phyloP scores from a whole-genome alignment of 305 asterid species.

The Fraxinus baroniana region DNA sequence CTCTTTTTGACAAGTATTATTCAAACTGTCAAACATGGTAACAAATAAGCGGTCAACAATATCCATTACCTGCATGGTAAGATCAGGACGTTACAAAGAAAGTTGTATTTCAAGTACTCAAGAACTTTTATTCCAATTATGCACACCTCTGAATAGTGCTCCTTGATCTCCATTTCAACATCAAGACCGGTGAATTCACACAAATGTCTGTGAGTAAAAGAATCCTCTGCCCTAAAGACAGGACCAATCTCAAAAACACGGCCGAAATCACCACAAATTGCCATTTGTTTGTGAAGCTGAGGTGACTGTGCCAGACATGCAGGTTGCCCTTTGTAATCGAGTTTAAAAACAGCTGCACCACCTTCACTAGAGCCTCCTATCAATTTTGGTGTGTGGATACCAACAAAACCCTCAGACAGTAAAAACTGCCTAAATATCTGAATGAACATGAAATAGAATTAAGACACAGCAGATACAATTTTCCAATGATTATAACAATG shows the following conservation, averaged over 20 bases:
- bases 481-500: neutral
- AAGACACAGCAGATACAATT: neutral
- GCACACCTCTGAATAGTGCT: constrained; percentile 43
- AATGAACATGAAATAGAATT: constrained; percentile 18
- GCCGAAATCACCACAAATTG: constrained; percentile 44
- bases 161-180: constrained; percentile 52
- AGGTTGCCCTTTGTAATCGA: constrained; percentile 69
- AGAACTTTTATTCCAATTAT: neutral
- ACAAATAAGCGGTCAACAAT: constrained; percentile 74
- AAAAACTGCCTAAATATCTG: constrained; percentile 71
- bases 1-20: constrained; percentile 59
- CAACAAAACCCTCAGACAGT: constrained; percentile 53
- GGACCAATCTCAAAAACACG: constrained; percentile 47
- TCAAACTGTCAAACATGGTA: constrained; percentile 62
- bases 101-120: neutral
- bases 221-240: constrained; percentile 45
- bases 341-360: constrained; percentile 80
- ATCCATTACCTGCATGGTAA: constrained; percentile 47
- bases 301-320: constrained; percentile 53
- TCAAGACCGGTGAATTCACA: constrained; percentile 50
- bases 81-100: neutral
- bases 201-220: constrained; percentile 48
- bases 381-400: constrained; percentile 76
- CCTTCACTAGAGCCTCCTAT: constrained; percentile 94
- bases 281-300: constrained; percentile 52